These are phyloP conservation scores for Danielia oregonensis DNA, from an alignment of 805 yeast species.

Conservation along the genomic window DNA sequence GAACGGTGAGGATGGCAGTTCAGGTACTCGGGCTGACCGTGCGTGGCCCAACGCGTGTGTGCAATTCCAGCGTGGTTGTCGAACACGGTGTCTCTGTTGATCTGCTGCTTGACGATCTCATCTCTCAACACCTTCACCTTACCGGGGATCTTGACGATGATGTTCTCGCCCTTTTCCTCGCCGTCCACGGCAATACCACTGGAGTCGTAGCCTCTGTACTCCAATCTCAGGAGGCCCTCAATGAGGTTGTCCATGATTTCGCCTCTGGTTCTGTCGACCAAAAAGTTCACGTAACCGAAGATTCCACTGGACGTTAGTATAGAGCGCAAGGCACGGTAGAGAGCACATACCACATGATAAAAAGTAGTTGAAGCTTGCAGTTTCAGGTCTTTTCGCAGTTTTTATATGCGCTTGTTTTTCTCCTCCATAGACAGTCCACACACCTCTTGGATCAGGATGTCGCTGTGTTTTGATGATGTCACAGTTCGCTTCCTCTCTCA, in stretches of 20 bases:
- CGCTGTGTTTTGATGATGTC: too few species aligned
- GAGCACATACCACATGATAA: slow-evolving; percentile 15
- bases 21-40: slow-evolving; percentile 80
- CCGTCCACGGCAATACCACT: slow-evolving; percentile 96
- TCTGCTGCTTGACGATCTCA: slow-evolving; percentile 49
- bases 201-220: slow-evolving; percentile 97
- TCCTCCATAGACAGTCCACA: slow-evolving; percentile 4
- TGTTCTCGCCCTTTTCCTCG: slow-evolving; percentile 65
- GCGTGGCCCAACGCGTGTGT: slow-evolving; percentile 99
- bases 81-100: slow-evolving; percentile 62
- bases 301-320: slow-evolving; percentile 67
- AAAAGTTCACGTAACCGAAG: slow-evolving; percentile 94
- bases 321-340: too few species aligned
- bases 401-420: too few species aligned
- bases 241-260: slow-evolving; percentile 86
- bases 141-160: slow-evolving; percentile 82
- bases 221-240: slow-evolving; percentile 81
- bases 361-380: too few species aligned
- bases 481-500: too few species aligned
- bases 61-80: slow-evolving; percentile 94
- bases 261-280: slow-evolving; percentile 88
- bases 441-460: slow-evolving; percentile 6
- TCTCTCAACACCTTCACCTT: slow-evolving; percentile 80
- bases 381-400: neutral
- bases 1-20: slow-evolving; percentile 98